Base-by-base conservation (phyloP, 1,284 basidiomycete species). In the Ganoderma resinaceum region DNA sequence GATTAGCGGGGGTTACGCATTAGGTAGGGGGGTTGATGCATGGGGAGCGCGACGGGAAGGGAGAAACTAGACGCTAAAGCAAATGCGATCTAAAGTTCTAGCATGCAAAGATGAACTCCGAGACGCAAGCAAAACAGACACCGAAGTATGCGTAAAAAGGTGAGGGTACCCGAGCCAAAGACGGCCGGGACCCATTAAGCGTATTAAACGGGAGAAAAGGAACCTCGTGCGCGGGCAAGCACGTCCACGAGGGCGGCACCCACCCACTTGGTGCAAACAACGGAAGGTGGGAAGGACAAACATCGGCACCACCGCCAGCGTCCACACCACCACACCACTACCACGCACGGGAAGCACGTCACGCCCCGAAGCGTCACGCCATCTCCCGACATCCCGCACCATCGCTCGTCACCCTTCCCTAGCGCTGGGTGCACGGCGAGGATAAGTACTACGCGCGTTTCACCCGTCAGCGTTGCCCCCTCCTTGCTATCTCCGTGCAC, bases 301-400 rank as follows among this genome's bases (percentile, higher is more conserved):
- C 31, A 58, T n/a, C 31, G 33, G 33, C 33, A 23, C 29, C 18
- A 23, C 31, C 16, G 55, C n/a, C 55, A 62, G n/a, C 31, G 53
- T 46, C 62, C 55, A 40, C 55, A 61, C 53, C 33, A 62, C 29
- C 53, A 61, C 53, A 42, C 38, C 59, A 40, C 33, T n/a, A 62
- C 29, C 43, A 58, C 53, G 53, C 37, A 6, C 59, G 52, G 23
- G 60, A 52, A 60, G 55, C 66, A 64, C 66, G 55, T 62, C 31
- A 26, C 40, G 42, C 33, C n/a, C 6, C 33, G 40, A 66, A 33
- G 60, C 55, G 67, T 71, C 70, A 69, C 70, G 70, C 49, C 70
- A 71, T 71, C 65, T 68, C 66, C 69, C 66, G 62, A 66, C 63
- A 66, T 71, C 66, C 62, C 64, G 33, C 70, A 67, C 67, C 66